phyloP scores from a whole-genome alignment of 345 rosid species.

The Gossypium sturtianum region DNA sequence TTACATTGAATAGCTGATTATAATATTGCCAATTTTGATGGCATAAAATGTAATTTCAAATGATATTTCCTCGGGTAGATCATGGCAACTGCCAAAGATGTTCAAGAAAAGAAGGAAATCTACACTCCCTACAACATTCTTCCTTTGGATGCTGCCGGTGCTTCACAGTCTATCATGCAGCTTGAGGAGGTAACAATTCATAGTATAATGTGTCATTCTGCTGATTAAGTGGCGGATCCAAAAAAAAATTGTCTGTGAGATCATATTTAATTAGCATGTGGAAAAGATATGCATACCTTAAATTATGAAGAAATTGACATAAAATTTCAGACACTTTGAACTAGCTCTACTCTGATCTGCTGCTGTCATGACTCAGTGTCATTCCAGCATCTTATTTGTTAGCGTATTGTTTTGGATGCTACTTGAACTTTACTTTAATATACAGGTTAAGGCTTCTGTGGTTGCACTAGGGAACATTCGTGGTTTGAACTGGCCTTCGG shows the following conservation, averaged over 20 bases:
- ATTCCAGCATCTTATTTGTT: neutral
- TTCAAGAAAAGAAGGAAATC: constrained; percentile 96
- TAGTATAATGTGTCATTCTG: neutral
- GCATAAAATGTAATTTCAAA: constrained; percentile 3
- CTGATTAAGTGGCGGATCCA: neutral
- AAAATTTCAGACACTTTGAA: neutral
- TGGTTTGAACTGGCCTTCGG: constrained; percentile 82
- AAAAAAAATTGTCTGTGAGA: neutral
- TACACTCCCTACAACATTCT: constrained; percentile 96
- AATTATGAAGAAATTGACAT: neutral
- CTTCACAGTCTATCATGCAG: constrained; percentile 90
- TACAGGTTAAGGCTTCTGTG: constrained; percentile 92
- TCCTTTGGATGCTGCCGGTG: constrained; percentile 94
- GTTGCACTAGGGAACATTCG: constrained; percentile 83
- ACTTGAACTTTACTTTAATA: constrained; percentile 14
- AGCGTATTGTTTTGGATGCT: constrained; percentile 13
- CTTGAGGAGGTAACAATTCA: constrained; percentile 66
- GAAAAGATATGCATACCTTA: neutral
- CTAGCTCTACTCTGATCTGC: neutral
- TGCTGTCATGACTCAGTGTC: neutral
- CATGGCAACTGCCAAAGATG: constrained; percentile 95
- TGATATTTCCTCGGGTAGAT: constrained; percentile 47
- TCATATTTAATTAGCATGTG: neutral
- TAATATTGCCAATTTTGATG: neutral
- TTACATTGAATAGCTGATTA: neutral